These are phyloP conservation scores for Aspergillus versicolor DNA, from an alignment of 2,329 filamentous ascomycete genomes.

Conservation along the genomic window DNA sequence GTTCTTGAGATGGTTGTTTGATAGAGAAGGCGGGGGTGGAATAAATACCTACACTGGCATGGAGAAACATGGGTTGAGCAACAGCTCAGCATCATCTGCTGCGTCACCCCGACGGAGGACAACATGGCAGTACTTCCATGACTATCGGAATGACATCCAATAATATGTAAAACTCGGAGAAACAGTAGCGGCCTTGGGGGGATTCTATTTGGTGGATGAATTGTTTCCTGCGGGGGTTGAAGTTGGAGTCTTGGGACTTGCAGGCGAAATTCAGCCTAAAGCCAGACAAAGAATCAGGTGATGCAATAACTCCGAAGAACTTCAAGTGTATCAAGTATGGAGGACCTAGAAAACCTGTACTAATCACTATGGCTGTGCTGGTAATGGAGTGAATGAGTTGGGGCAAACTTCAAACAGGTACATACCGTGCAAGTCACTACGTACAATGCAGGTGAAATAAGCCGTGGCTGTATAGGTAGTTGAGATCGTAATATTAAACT, in stretches of 20 bases:
- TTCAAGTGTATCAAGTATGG: too few relatives aligned
- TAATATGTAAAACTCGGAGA: not conserved
- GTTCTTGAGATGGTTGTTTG: not conserved
- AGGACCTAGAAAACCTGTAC: too few relatives aligned
- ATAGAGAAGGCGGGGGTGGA: not conserved
- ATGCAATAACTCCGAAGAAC: too few relatives aligned
- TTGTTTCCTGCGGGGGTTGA: not conserved
- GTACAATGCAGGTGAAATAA: not conserved
- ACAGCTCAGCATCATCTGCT: not conserved
- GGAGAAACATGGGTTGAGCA: not conserved
- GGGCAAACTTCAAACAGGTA: not conserved
- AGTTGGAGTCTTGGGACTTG: not conserved
- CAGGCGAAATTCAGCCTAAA: conserved; percentile 14
- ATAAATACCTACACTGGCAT: not conserved
- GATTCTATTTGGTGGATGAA: conserved; percentile 8
- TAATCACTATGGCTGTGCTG: too few relatives aligned
- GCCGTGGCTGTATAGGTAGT: not conserved
- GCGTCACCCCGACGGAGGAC: not conserved
- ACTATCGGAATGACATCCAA: not conserved
- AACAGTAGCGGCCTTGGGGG: not conserved
- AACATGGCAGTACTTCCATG: not conserved
- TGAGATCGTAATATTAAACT: not conserved
- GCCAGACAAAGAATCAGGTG: not conserved
- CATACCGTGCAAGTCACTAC: not conserved
- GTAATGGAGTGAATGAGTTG: too few relatives aligned